Percentiles rank a stretch among this genome's conserved stretches.
Evolutionary conservation across 805 yeast species (phyloP).

Genomic region (Jamesozyma jinghongensis): DNA sequence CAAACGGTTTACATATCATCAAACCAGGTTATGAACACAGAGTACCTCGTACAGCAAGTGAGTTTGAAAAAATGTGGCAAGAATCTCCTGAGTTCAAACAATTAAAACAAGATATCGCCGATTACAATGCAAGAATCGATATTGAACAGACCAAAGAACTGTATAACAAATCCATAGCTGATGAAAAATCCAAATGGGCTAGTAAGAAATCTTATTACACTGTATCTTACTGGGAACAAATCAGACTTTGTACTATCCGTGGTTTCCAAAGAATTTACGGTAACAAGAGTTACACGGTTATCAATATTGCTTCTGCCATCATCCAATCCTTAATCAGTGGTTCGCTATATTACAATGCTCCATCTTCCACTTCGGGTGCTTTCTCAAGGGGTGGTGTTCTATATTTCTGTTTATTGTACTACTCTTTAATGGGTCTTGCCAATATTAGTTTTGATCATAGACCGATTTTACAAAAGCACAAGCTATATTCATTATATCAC

Average conservation of each 20-base stretch:
- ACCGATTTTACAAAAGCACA: conserved; percentile 61
- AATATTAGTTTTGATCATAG: conserved; percentile 44
- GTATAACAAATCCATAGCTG: conserved; percentile 26
- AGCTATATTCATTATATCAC: conserved; percentile 59
- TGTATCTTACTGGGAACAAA: conserved; percentile 36
- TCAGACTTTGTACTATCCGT: conserved; percentile 40
- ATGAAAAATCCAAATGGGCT: conserved; percentile 23
- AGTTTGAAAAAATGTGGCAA: conserved; percentile 41
- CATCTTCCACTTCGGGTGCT: conserved; percentile 44
- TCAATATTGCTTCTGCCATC: conserved; percentile 27
- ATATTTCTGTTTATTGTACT: conserved; percentile 51
- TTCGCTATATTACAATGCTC: conserved; percentile 50
- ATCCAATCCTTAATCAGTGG: conserved; percentile 53
- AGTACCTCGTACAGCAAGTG: conserved; percentile 51
- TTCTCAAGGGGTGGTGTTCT: conserved; percentile 58
- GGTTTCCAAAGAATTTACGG: conserved; percentile 49
- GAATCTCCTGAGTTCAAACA: conserved; percentile 33
- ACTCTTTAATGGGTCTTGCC: conserved; percentile 41
- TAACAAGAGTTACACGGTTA: conserved; percentile 43
- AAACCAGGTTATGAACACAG: conserved; percentile 38
- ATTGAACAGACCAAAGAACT: conserved; percentile 29
- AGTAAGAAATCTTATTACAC: conserved; percentile 23
- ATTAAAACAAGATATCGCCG: conserved; percentile 38
- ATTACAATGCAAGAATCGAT: conserved; percentile 19
- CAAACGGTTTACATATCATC: conserved; percentile 34